A percentile compares a stretch with the other conserved stretches of the same genome.
Evolutionary conservation across 352 stramenopile genomes (phyloP).

Genomic region (Phytophthora boehmeriae): DNA sequence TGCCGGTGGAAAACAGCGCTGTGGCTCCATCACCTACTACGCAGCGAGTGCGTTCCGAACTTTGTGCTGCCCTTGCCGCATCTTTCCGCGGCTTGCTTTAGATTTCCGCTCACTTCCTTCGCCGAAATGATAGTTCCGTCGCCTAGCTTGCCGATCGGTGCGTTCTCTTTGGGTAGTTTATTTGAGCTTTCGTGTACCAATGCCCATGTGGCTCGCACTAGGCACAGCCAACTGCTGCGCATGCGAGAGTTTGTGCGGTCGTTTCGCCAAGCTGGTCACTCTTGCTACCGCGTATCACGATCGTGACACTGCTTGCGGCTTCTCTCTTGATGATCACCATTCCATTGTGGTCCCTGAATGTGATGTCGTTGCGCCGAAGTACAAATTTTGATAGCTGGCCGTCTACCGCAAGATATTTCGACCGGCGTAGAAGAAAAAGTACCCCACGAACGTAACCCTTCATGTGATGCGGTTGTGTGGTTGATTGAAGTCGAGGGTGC

Average conservation of each 20-base stretch:
- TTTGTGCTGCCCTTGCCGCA: neutral
- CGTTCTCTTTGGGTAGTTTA: neutral
- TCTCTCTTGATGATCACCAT: neutral
- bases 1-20: slow-evolving; percentile 1
- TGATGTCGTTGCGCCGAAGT: neutral
- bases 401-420: neutral
- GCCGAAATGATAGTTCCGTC: neutral
- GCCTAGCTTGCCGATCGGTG: neutral
- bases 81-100: neutral
- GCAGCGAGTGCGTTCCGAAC: slow-evolving; percentile 8
- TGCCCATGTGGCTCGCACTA: slow-evolving; percentile 2
- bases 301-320: neutral
- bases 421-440: slow-evolving; percentile 11
- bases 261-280: slow-evolving; percentile 2
- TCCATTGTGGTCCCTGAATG: neutral
- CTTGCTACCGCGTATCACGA: neutral
- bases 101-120: neutral
- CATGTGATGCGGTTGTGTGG: neutral
- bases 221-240: neutral
- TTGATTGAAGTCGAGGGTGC: neutral
- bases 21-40: slow-evolving; percentile 13
- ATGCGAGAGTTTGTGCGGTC: neutral
- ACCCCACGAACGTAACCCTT: slow-evolving; percentile 13
- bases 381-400: neutral
- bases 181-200: slow-evolving; percentile 1